Evolutionary conservation across 306 rosid genomes (phyloP), one percentile per base, ranked within the genome.

Genomic region (Lablab purpureus): DNA sequence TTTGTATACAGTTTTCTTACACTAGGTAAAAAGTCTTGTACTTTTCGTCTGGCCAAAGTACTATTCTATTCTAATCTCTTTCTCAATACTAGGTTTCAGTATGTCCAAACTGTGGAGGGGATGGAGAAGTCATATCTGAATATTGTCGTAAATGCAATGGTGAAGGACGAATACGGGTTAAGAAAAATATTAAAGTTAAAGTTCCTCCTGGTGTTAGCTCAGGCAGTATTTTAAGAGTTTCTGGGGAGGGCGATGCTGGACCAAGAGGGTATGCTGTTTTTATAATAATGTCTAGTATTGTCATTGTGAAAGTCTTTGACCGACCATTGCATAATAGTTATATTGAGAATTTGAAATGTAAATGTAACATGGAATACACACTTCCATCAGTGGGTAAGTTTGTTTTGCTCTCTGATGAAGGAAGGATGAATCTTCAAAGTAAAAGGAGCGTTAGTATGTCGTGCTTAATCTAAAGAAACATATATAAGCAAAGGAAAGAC

Each of bases 241-340:
- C 88, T 58, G 93, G 99, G 83, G 99, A 95, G 85, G 99, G 98
- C 71, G 97, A 91, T 78, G 91, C 92, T 27, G 98, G 98, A 80
- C 98, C 94, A 43, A 90, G 74, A 87, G 99, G 98, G 97, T 95
- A 93, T 73, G 97, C 67, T 25, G 68, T 75, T 30, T 81, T 79
- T 76, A 36, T 80, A 55, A 76, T 52, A 46, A 51, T 75, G 36
- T 63, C 66, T 69, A 19, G 22, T 32, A 64, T 65, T 70, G 67
- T 81, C 19, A 43, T 56, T 70, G 68, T 9, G 62, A 59, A 55
- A 45, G 69, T 81, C 40, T 79, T 72, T 51, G 45, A 71, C 17
- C 55, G 71, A 65, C 51, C 71, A 71, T 75, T 51, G 62, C 54
- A 72, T 76, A 50, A 40, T 32, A 79, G 36, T 51, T 67, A 17